Evolutionary conservation across 139 green algal species (phyloP), one percentile per base, ranked within the genome.

Genomic region (Micromonas pusilla): DNA sequence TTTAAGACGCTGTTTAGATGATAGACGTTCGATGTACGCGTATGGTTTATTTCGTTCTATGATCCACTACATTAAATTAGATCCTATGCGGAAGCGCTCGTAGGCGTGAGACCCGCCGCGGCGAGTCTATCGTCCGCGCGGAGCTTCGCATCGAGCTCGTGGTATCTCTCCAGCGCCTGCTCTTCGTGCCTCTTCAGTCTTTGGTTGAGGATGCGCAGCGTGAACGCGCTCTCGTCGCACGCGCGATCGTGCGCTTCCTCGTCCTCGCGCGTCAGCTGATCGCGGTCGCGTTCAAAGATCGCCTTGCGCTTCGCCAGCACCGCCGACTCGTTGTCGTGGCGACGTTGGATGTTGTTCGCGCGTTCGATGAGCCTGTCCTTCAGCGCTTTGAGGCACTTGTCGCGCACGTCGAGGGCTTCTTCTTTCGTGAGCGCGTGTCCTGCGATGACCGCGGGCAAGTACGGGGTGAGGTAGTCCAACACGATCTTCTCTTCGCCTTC

Each of bases 321-420:
- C 19, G 85, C 85, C 1, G 81, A 86, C 86, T 96, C 90, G 79
- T 93, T 87, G 72, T 96, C 91, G 67, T 92, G 83, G 0, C 91
- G 64, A 66, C 75, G 72, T 64, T 93, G 88, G 62, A 96, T 94
- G 81, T 94, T 94, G 83, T 93, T 93, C 28, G 90, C 91, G 6
- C 91, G 76, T 73, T 94, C 88, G 21, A 94, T 92, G 31, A 96
- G 84, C 5, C 91, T 80, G 75, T 96, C 91, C 85, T 94, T 94
- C 20, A 96, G 86, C 6, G 88, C 89, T 76, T 85, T 87, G 19
- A 96, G 84, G 80, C 84, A 89, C 60, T 85, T 86, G 75, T 94
- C 89, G 33, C 90, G 83, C 31, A 92, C 89, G 36, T 87, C 86
- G 39, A 90, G 57, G 1, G 83, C 81, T 82, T 94, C 86, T n/a